A percentile compares a stretch with the other conserved stretches of the same genome.
These are phyloP conservation scores for Tephrocybe sp. DNA, from an alignment of 768 basidiomycete species.

Conservation along the genomic window DNA sequence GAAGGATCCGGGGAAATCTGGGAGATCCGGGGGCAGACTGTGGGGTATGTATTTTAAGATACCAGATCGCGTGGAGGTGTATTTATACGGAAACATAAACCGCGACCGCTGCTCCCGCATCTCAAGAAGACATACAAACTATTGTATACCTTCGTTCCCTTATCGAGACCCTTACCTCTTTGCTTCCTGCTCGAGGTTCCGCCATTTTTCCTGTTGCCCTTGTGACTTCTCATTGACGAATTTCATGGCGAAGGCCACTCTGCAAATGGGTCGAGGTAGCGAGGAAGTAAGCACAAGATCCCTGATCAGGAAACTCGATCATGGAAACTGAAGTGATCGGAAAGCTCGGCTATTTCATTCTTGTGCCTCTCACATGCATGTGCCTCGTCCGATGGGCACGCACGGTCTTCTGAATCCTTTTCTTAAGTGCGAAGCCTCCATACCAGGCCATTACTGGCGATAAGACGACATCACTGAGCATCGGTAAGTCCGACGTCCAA, in stretches of 20 bases:
- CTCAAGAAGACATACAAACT: background rate
- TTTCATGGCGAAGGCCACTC: too few relatives aligned
- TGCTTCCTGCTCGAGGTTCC: background rate
- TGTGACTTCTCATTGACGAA: too few relatives aligned
- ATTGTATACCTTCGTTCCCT: background rate
- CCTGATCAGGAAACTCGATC: background rate
- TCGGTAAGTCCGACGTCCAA: background rate
- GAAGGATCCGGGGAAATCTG: background rate
- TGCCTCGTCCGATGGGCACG: slow-evolving; percentile 9
- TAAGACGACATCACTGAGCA: background rate
- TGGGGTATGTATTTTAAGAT: background rate
- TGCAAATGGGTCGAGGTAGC: background rate
- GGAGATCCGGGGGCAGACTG: background rate
- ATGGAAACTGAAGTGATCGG: background rate
- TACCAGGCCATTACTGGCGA: background rate
- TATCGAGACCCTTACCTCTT: background rate
- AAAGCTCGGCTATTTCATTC: background rate
- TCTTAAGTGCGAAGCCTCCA: background rate
- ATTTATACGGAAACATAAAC: background rate
- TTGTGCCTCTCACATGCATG: background rate
- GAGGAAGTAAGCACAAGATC: background rate
- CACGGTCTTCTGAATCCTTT: background rate
- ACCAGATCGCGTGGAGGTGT: background rate
- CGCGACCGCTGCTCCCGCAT: slow-evolving; percentile 9
- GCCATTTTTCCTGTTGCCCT: background rate